A percentile compares a stretch with the other conserved stretches of the same genome.
Evolutionary conservation across 208 protist species (phyloP).

Genomic region (Herpetomonas muscarum): DNA sequence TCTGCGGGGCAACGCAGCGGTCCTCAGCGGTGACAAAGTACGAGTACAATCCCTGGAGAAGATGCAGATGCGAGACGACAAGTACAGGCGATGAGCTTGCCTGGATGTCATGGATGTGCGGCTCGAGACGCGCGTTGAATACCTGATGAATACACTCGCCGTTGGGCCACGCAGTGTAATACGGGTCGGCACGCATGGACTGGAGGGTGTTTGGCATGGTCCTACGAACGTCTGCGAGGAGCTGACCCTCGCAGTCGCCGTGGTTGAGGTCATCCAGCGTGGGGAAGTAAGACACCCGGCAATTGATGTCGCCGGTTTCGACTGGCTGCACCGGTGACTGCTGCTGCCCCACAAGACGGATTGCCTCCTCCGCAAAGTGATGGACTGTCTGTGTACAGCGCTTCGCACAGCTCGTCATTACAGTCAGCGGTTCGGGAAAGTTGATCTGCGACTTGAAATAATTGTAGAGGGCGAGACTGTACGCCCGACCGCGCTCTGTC

Average conservation of each 20-base stretch:
- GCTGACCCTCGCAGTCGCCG: slow-evolving; percentile 82
- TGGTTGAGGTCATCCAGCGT: slow-evolving; percentile 86
- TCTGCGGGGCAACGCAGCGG: slow-evolving; percentile 61
- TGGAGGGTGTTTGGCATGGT: slow-evolving; percentile 80
- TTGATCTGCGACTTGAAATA: slow-evolving; percentile 62
- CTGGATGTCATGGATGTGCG: slow-evolving; percentile 89
- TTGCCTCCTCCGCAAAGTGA: slow-evolving; percentile 63
- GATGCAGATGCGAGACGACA: slow-evolving; percentile 72
- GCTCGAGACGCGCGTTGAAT: slow-evolving; percentile 83
- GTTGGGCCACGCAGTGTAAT: slow-evolving; percentile 86
- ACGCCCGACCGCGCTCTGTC: slow-evolving; percentile 64
- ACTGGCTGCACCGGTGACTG: slow-evolving; percentile 5
- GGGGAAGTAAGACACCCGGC: slow-evolving; percentile 79
- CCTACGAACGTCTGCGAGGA: slow-evolving; percentile 56
- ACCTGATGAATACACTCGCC: slow-evolving; percentile 88
- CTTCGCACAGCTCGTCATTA: slow-evolving; percentile 84
- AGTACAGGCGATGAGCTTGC: slow-evolving; percentile 71
- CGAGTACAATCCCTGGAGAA: slow-evolving; percentile 83
- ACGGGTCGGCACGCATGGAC: slow-evolving; percentile 76
- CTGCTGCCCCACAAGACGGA: slow-evolving; percentile 15
- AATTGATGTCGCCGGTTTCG: slow-evolving; percentile 24
- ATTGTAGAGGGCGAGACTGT: slow-evolving; percentile 61
- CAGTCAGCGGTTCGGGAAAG: slow-evolving; percentile 27
- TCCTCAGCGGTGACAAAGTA: slow-evolving; percentile 84
- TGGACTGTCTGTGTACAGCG: slow-evolving; percentile 79